phyloP scores from a whole-genome alignment of 768 basidiomycete species.

The Boletus huronensis region DNA sequence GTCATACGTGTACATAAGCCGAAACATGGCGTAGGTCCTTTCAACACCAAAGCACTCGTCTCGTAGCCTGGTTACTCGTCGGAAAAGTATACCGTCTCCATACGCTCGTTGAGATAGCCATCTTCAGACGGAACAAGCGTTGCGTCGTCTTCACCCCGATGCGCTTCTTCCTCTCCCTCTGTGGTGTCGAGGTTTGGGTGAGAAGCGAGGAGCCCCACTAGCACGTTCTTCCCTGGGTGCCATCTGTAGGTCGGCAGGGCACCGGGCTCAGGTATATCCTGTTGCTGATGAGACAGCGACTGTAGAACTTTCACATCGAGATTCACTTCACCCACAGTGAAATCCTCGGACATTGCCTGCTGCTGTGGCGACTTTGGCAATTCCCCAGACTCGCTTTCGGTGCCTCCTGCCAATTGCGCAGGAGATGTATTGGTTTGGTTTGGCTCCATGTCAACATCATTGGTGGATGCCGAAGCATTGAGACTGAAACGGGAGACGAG shows the following conservation, averaged over 20 bases:
- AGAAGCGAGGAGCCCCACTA: background rate
- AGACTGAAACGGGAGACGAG: background rate
- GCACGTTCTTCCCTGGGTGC: background rate
- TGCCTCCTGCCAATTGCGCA: background rate
- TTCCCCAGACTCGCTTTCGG: too few relatives aligned
- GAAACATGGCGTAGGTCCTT: background rate
- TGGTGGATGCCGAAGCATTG: background rate
- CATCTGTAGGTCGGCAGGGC: slow-evolving; percentile 11
- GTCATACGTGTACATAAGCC: background rate
- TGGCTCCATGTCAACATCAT: background rate
- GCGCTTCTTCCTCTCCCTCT: background rate
- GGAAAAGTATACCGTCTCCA: background rate
- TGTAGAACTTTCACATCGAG: background rate
- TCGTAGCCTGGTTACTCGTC: background rate
- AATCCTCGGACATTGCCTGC: background rate
- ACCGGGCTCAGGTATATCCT: background rate
- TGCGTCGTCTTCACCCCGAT: slow-evolving; percentile 10
- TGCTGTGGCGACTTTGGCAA: background rate
- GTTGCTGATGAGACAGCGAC: background rate
- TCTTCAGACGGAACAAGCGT: slow-evolving; percentile 18
- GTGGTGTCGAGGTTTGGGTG: too few relatives aligned
- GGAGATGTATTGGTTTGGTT: background rate
- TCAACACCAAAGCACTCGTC: background rate
- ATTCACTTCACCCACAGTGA: background rate
- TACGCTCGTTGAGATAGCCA: background rate